Evolutionary conservation across 129 eudicot species (phyloP).

Genomic region (Helianthus tuberosus): DNA sequence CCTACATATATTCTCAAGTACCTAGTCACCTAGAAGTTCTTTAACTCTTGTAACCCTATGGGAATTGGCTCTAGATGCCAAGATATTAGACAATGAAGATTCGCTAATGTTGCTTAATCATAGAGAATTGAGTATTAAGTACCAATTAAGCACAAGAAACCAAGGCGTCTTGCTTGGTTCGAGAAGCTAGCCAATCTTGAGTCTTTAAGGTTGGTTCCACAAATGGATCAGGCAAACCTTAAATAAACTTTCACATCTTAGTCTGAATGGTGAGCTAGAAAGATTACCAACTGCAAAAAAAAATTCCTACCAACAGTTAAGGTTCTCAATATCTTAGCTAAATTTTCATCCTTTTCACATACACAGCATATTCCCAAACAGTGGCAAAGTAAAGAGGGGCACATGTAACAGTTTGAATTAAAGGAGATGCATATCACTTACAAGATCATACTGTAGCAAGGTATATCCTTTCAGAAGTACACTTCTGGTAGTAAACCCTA

Average conservation of each 20-base stretch:
- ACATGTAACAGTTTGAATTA: not conserved
- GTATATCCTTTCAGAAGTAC: not conserved
- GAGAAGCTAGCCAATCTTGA: constrained; percentile 34
- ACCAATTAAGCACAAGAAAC: constrained; percentile 19
- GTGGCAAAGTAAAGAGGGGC: not conserved
- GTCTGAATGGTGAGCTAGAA: constrained; percentile 43
- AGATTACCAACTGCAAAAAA: constrained; percentile 32
- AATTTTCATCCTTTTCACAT: not conserved
- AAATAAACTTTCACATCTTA: constrained; percentile 44
- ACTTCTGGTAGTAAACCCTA: not conserved
- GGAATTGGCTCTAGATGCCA: constrained; percentile 48
- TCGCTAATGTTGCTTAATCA: constrained; percentile 35
- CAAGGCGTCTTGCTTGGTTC: constrained; percentile 35
- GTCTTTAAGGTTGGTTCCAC: constrained; percentile 34
- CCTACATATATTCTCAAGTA: constrained; percentile 51
- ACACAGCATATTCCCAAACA: not conserved
- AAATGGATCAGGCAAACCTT: constrained; percentile 32
- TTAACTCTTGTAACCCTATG: constrained; percentile 46
- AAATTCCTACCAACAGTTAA: constrained; percentile 52
- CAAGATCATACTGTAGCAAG: too few species aligned
- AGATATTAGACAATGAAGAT: constrained; percentile 30
- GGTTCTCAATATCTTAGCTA: constrained; percentile 54
- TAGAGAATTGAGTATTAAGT: constrained; percentile 51
- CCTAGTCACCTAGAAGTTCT: constrained; percentile 33
- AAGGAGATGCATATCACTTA: too few species aligned